Base-by-base conservation (phyloP, 352 stramenopile genomes). In the Pythium graminicola region DNA sequence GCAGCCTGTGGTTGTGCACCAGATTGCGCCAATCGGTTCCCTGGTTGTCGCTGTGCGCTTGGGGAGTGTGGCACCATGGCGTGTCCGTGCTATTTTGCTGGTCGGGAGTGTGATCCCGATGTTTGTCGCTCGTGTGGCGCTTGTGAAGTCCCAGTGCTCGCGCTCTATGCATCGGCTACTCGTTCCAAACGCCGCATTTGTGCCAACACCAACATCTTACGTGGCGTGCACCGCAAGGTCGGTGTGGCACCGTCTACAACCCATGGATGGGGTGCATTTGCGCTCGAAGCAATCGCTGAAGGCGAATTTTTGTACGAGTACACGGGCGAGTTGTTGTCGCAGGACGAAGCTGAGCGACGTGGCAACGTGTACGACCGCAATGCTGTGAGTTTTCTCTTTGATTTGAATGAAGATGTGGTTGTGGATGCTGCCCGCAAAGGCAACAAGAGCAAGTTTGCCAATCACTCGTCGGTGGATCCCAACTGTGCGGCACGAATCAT, bases 381-480 rank as follows among this genome's bases (percentile, higher is more conserved):
- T 16, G 89, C 90, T 17, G 75, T 93, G 33, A 91, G 79, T 42
- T 98, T 97, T 60, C 63, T 98, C 11, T 99, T 99, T 60, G 92
- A 98, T 67, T 54, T 98, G 55, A 97, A 85, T 35, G 85, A 91
- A 47, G 93, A 98, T 55, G 81, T 72, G 6, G 84, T 95, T 40
- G 76, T 99, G 39, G 95, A 98, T 71, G 92, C 93, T 0, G 93
- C 86, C 11, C 80, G 86, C 23, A 96, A 97, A 59, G 95, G 95
- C 13, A 98, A 98, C 78, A 98, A 98, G 67, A 95, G 86, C 50
- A 93, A 96, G 49, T 98, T 96, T 61, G 85, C 89, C 1, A 96
- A 97, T 58, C 91, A 98, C 60, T 70, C 72, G 40, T 84, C 80
- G 2, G 65, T 61, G 7, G 39, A 72, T 1, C 78, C 86, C 0